phyloP scores from a whole-genome alignment of 768 basidiomycete genomes.

The Galerina marginata region DNA sequence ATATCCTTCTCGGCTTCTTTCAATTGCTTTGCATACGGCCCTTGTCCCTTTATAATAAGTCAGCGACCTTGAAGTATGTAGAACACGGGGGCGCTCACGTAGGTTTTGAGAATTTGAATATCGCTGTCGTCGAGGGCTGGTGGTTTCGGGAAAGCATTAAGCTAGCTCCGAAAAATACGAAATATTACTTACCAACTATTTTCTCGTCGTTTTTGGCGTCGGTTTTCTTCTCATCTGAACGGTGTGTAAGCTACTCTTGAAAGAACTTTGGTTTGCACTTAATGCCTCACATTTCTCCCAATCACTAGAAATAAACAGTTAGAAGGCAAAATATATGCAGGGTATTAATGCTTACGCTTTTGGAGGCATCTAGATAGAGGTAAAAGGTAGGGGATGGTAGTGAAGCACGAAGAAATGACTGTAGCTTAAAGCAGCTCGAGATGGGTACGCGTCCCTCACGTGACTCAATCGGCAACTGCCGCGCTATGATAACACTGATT shows the following conservation, averaged over 20 bases:
- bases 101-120: conserved; percentile 98
- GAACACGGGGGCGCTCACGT: conserved; percentile 56
- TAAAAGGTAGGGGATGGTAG: conserved; percentile 27
- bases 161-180: background rate
- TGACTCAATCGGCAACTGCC: conserved; percentile 28
- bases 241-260: conserved; percentile 5
- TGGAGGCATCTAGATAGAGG: conserved; percentile 72
- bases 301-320: conserved; percentile 57
- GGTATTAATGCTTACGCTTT: conserved; percentile 75
- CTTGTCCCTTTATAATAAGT: conserved; percentile 78
- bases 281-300: conserved; percentile 92
- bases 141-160: conserved; percentile 14
- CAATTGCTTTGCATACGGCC: conserved; percentile 88
- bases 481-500: conserved; percentile 18
- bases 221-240: conserved; percentile 78
- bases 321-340: conserved; percentile 16
- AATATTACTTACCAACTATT: conserved; percentile 69
- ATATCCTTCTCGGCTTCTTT: conserved; percentile 93
- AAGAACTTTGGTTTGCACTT: too few species aligned
- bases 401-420: conserved; percentile 9
- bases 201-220: conserved; percentile 94
- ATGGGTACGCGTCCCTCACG: conserved; percentile 35
- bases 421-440: conserved; percentile 16
- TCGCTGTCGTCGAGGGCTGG: conserved; percentile 96
- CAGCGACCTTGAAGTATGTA: background rate